Base-by-base conservation (phyloP, 1,284 basidiomycete genomes). In the Stereum hirsutum region DNA sequence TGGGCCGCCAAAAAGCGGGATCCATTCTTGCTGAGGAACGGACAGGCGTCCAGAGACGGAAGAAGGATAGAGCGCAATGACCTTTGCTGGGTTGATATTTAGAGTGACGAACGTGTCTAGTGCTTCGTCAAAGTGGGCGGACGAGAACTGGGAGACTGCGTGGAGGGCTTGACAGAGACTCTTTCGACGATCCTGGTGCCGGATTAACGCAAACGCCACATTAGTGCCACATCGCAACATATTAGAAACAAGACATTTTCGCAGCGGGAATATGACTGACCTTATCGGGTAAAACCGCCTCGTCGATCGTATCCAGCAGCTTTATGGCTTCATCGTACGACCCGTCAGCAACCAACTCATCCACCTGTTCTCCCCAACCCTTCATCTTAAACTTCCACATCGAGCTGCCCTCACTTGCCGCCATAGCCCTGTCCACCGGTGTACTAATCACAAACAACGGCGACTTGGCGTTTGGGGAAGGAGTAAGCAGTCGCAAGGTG, bases 71-170 rank as follows among this genome's bases (percentile, higher is more conserved):
- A 98, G 67, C 1, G 93, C 87, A 11, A 99, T 75, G 1, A 99
- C 89, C 56, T 94, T 90, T 2, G 92, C 90, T 0, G 95, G 95
- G 55, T 96, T 95, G 49, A 91, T 72, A 51, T 98, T 87, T 35
- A 95, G 78, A 33, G 85, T 78, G 40, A 94, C 77, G 59, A 99
- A 95, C 1, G 80, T 75, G 55, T 95, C 85, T 44, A 98, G 82
- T 0, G 95, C 94, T 12, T 70, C 65, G 48, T 87, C 80, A 52
- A 75, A 92, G 43, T 80, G 70, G 12, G 72, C 72, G 6, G 71
- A 64, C 3, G 76, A 74, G 60, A 95, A 93, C 43, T 86, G 74
- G 0, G 83, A 69, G 0, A 96, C 78, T 0, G 89, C 92, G 48
- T 82, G 77, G 25, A 90, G 70, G 1, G 74, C 76, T 5, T 78